phyloP scores from a whole-genome alignment of 2,329 filamentous ascomycete species.

The Monilinia fructigena region DNA sequence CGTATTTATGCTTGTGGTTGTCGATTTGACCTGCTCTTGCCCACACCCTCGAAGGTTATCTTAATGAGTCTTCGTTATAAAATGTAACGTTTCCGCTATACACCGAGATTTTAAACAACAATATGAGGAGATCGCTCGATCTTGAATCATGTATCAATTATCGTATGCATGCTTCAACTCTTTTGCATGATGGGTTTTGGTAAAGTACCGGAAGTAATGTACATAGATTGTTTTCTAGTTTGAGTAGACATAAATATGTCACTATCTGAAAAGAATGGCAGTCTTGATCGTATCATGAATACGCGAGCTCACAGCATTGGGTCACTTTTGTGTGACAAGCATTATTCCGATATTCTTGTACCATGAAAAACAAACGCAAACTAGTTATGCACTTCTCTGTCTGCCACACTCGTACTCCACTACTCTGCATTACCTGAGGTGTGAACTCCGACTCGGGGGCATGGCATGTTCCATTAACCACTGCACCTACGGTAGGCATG shows the following conservation, averaged over 20 bases:
- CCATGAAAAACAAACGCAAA: neutral
- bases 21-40: neutral
- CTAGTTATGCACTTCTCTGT: neutral
- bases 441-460: conserved; percentile 15
- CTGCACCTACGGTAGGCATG: conserved; percentile 1
- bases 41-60: neutral
- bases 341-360: conserved; percentile 11
- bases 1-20: neutral
- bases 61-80: neutral
- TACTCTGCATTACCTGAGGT: neutral
- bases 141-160: neutral
- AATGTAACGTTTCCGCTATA: conserved; percentile 7
- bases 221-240: neutral
- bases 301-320: neutral
- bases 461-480: conserved; percentile 14
- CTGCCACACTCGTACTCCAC: neutral
- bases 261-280: neutral
- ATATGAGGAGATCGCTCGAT: neutral
- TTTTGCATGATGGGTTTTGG: neutral
- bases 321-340: neutral
- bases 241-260: neutral
- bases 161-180: neutral
- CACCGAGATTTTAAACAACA: neutral
- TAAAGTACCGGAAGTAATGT: too few species aligned
- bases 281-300: neutral